Percentiles rank a stretch among this genome's conserved stretches.
phyloP scores from a whole-genome alignment of 352 stramenopile genomes.

The Phytophthora quininea region DNA sequence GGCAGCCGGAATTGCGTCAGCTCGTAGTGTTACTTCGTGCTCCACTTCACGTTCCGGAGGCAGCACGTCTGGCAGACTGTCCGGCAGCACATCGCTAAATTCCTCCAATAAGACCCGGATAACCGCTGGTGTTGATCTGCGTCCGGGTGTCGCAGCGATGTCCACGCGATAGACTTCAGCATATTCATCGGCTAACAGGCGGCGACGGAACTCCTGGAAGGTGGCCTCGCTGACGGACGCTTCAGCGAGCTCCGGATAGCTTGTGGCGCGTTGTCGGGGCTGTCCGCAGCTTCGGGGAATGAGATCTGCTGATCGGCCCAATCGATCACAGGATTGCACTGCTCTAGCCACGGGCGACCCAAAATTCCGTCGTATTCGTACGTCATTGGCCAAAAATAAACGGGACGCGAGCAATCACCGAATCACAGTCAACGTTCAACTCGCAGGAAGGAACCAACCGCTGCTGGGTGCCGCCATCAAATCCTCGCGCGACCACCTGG shows the following conservation, averaged over 20 bases:
- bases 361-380: conserved; percentile 12
- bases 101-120: conserved; percentile 1
- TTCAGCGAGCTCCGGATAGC: neutral
- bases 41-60: conserved; percentile 8
- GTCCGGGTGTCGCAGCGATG: neutral
- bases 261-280: neutral
- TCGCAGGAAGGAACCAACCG: neutral
- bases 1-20: neutral
- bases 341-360: conserved; percentile 4
- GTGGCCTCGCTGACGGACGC: no score
- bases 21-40: conserved; percentile 8
- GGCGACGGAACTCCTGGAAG: no score
- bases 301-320: neutral
- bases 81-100: conserved; percentile 2
- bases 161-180: neutral
- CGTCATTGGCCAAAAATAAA: conserved; percentile 11
- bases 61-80: conserved; percentile 7
- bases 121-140: neutral
- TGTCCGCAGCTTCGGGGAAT: neutral
- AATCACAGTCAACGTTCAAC: neutral
- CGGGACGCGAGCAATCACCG: neutral
- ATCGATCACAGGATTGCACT: conserved; percentile 3
- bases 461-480: conserved; percentile 1
- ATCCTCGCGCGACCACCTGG: conserved; percentile 3
- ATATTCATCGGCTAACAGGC: conserved; percentile 1